A percentile compares a stretch with the other conserved stretches of the same genome.
Conservation (phyloP, 345 rosid species). For the Erodium maritimum region DNA sequence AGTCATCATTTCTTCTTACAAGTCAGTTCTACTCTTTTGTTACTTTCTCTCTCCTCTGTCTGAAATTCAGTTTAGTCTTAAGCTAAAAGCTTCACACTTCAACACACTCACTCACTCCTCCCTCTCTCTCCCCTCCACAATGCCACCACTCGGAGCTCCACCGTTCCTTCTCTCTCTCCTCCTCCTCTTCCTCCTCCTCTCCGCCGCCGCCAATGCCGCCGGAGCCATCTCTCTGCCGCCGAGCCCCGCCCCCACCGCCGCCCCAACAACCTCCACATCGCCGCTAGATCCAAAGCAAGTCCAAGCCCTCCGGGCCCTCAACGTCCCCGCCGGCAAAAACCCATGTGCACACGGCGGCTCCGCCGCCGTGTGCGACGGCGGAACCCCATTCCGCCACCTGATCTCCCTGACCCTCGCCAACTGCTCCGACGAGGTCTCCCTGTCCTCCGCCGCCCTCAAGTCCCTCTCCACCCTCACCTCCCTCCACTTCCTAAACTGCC, state of each 20-base stretch:
- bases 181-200: constrained; percentile 18
- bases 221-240: constrained; percentile 2
- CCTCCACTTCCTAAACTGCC: constrained; percentile 67
- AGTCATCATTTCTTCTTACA: too few relatives aligned
- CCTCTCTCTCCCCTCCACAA: constrained; percentile 19
- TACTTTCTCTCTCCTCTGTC: too few relatives aligned
- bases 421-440: constrained; percentile 50
- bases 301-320: constrained; percentile 58
- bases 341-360: constrained; percentile 46
- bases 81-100: constrained; percentile 1
- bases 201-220: constrained; percentile 9
- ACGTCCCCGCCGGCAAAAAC: constrained; percentile 50
- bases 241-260: constrained; percentile 11
- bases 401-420: constrained; percentile 61
- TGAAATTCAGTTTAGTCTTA: too few relatives aligned
- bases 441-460: constrained; percentile 29
- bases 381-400: constrained; percentile 66
- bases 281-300: constrained; percentile 73
- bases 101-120: constrained; percentile 4
- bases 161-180: constrained; percentile 4
- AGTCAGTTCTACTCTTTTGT: too few relatives aligned
- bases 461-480: constrained; percentile 62
- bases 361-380: constrained; percentile 43
- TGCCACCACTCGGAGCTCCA: constrained; percentile 21
- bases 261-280: constrained; percentile 26